Evolutionary conservation across 768 basidiomycete genomes (phyloP), one percentile per base, ranked within the genome.

Genomic region (Serendipita sp.): DNA sequence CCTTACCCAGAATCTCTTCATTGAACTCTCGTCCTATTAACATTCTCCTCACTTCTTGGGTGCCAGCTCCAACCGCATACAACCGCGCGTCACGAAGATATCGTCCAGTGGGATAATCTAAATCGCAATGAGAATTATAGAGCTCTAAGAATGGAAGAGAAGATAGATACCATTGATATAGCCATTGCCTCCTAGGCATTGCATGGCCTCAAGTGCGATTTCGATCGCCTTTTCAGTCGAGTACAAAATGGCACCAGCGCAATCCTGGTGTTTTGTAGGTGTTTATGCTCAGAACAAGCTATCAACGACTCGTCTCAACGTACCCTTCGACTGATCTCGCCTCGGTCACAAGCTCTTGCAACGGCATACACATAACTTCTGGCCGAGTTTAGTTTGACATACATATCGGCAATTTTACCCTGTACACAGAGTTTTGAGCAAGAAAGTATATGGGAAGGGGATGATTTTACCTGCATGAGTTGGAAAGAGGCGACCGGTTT

Each of bases 1-100:
- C 48, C n/a, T 43, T 62, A 34, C 52, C 62, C 18, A 44, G 31
- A 66, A 82, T 75, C 70, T 88, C 79, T 66, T 85, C 78, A 71
- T 94, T 96, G 75, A 96, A 93, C 71, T 91, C 93, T 66, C 93
- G 79, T 36, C 93, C 93, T 65, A 96, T 95, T 65, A 95, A 75
- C 91, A 94, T 94, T 65, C 93, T 80, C 68, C 93, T 77, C 63
- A 96, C 93, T 76, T 95, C 93, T 72, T 96, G 94, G 27, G 93
- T 93, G 16, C 94, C 94, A n/a, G 94, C 94, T 31, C 94, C 94
- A 65, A 97, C 92, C 29, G 89, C 85, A 72, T 96, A 97, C 46
- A 97, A 74, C 68, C 91, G 77, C 15, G 93, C 81, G 71, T 97
- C 94, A 55, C 93, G 81, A 50, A 96, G 75, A 68, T 93, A 82